phyloP scores from a whole-genome alignment of 768 basidiomycete species.

The Boletus huronensis region DNA sequence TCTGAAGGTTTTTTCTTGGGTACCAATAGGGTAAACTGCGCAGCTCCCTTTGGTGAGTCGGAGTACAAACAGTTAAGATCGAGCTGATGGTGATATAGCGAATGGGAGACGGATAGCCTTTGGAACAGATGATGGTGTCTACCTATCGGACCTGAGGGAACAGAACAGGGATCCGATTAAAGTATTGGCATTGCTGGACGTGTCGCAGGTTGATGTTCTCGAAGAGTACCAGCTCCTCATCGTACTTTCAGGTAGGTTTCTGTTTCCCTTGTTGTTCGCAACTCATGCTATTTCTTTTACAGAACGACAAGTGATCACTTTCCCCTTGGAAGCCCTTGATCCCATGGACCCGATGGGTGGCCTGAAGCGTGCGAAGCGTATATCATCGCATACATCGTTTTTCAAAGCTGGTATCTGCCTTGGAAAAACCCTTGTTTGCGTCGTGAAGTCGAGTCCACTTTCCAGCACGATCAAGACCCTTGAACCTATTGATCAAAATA shows the following conservation, averaged over 20 bases:
- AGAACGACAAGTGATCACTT: slow-evolving; percentile 96
- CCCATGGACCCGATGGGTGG: slow-evolving; percentile 87
- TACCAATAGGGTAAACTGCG: slow-evolving; percentile 87
- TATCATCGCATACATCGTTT: slow-evolving; percentile 94
- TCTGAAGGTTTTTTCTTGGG: slow-evolving; percentile 88
- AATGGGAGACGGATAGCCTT: slow-evolving; percentile 85
- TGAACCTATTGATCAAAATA: slow-evolving; percentile 90
- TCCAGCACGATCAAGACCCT: slow-evolving; percentile 97
- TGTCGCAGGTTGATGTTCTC: slow-evolving; percentile 92
- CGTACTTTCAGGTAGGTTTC: slow-evolving; percentile 85
- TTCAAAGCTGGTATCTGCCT: slow-evolving; percentile 96
- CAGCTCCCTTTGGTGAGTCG: slow-evolving; percentile 78
- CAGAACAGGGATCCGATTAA: slow-evolving; percentile 78
- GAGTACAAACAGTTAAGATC: not conserved
- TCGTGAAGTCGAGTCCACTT: slow-evolving; percentile 92
- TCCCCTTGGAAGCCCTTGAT: slow-evolving; percentile 90
- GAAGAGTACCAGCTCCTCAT: slow-evolving; percentile 95
- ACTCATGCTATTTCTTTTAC: slow-evolving; percentile 6
- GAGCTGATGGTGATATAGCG: slow-evolving; percentile 41
- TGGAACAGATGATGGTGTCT: slow-evolving; percentile 97
- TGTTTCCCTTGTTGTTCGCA: not conserved
- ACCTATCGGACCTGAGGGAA: slow-evolving; percentile 84
- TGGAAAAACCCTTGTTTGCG: slow-evolving; percentile 87
- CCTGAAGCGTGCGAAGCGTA: slow-evolving; percentile 89
- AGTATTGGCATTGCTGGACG: slow-evolving; percentile 84